Evolutionary conservation across 768 basidiomycete genomes (phyloP).

Genomic region (Mycena alexandri): DNA sequence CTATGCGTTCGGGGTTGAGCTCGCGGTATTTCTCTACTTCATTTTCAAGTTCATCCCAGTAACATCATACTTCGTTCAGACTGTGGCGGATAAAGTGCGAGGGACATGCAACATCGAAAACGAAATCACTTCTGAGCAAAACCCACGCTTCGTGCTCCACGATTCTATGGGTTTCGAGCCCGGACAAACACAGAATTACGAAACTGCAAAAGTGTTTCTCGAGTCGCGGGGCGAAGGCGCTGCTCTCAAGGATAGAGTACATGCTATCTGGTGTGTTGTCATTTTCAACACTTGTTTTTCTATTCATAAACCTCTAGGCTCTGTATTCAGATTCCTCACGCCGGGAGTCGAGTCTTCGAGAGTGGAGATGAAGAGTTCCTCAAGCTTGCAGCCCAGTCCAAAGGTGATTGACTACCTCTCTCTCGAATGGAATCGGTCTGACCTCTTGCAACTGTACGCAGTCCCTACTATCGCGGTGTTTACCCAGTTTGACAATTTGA

Average conservation of each 20-base stretch:
- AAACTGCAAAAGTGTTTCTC: conserved; percentile 28
- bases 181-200: conserved; percentile 28
- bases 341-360: background rate
- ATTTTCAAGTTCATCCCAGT: background rate
- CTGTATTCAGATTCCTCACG: conserved; percentile 4
- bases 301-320: background rate
- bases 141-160: conserved; percentile 34
- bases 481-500: background rate
- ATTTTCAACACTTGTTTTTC: background rate
- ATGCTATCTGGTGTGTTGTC: conserved; percentile 33
- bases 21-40: background rate
- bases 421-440: background rate
- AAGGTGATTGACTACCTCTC: background rate
- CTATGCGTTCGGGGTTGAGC: background rate
- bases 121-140: background rate
- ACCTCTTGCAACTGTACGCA: background rate
- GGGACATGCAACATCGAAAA: conserved; percentile 4
- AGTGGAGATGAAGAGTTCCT: conserved; percentile 8
- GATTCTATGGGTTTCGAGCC: conserved; percentile 41
- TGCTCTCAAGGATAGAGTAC: conserved; percentile 31
- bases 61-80: background rate
- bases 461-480: background rate
- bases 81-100: background rate
- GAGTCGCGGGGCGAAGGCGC: conserved; percentile 3
- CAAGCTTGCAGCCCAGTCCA: background rate